phyloP scores from a whole-genome alignment of 2,329 filamentous ascomycete species.

The Fusarium nygamai region DNA sequence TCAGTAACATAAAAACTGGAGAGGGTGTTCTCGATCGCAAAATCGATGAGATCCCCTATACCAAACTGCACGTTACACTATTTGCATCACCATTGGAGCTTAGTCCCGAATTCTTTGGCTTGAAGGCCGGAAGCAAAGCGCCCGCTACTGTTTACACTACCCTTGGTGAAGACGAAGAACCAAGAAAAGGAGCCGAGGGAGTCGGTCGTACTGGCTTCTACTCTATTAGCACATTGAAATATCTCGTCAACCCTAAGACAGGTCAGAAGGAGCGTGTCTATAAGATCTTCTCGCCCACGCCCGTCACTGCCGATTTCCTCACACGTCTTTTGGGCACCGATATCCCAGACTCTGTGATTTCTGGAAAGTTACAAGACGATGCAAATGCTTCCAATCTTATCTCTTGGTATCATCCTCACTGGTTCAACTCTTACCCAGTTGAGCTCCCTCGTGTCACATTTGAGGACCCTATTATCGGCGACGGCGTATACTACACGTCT shows the following conservation, averaged over 20 bases:
- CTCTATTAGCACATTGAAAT: conserved; percentile 80
- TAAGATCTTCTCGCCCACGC: conserved; percentile 71
- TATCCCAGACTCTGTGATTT: conserved; percentile 55
- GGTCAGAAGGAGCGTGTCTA: conserved; percentile 66
- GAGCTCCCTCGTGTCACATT: conserved; percentile 88
- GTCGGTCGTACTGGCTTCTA: conserved; percentile 84
- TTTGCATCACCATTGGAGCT: conserved; percentile 82
- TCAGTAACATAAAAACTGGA: conserved; percentile 72
- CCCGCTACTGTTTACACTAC: conserved; percentile 88
- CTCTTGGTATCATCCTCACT: conserved; percentile 80
- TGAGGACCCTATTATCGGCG: conserved; percentile 77
- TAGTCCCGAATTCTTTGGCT: conserved; percentile 76
- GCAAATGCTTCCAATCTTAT: conserved; percentile 60
- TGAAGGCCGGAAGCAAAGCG: conserved; percentile 64
- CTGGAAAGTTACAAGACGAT: conserved; percentile 44
- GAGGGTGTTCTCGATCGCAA: conserved; percentile 72
- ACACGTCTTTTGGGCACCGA: conserved; percentile 61
- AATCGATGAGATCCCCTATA: conserved; percentile 87
- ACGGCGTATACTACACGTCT: conserved; percentile 75
- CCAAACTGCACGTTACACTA: conserved; percentile 86
- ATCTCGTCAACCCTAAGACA: conserved; percentile 69
- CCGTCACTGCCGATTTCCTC: conserved; percentile 63
- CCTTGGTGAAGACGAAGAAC: conserved; percentile 68
- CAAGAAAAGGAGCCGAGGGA: conserved; percentile 61
- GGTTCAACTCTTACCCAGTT: conserved; percentile 88